Evolutionary conservation across 495 filamentous ascomycete genomes (phyloP), one percentile per base, ranked within the genome.

Genomic region (Neurospora sp.): DNA sequence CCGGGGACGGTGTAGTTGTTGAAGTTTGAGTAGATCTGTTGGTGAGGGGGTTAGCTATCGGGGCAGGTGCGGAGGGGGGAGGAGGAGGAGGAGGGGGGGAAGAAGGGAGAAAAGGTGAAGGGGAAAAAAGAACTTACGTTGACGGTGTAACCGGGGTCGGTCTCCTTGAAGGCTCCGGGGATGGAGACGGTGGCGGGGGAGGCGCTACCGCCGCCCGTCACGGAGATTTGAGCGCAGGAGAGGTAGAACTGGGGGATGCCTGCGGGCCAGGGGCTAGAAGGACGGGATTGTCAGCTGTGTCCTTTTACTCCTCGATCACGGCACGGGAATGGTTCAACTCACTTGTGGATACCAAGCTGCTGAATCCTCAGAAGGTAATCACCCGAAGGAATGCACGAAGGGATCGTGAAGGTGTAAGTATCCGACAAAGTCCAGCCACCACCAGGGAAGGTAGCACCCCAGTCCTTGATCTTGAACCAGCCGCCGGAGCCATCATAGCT

Each of bases 331-430:
- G 4, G 80, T 59, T 31, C 5, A 62, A 62, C 54, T 66, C 27
- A 66, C 54, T 90, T 90, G 82, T 90, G 88, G 79, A 90, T 86
- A 39, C 82, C 89, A n/a, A 91, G 83, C 38, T 84, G 83, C 78
- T 91, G 88, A 72, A 88, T 88, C 5, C 90, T 83, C 69, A 91
- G 77, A 39, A 92, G 87, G 74, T 92, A 92, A 54, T 90, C 86
- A 66, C 90, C 90, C 39, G 77, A 78, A 0, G 88, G 84, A 73
- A 89, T 81, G 70, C 82, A 84, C 69, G 80, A 77, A 4, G 89
- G 89, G 74, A 91, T 87, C n/a, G 78, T 84, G 80, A 81, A 85
- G 10, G 78, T 82, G 81, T 89, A 90, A 42, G 80, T 78, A 72
- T 76, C 82, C 80, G 39, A 31, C 54, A 66, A 66, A 18, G 54